Evolutionary conservation across 495 filamentous ascomycete genomes (phyloP).

Genomic region (Penicillium canariense): DNA sequence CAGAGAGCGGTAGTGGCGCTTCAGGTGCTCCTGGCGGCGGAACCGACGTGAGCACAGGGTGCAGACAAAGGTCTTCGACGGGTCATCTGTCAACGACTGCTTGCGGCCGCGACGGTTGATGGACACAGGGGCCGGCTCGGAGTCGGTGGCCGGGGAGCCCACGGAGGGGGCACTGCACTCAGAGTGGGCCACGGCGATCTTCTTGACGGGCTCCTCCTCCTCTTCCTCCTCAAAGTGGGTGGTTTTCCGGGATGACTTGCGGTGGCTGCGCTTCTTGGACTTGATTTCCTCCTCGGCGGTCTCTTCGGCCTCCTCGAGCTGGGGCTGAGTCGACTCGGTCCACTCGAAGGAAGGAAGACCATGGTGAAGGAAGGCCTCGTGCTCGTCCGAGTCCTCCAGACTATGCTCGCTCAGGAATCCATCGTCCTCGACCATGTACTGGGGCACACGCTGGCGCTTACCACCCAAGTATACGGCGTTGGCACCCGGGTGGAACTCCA

Average conservation of each 20-base stretch:
- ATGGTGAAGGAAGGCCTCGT: slow-evolving; percentile 54
- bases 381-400: slow-evolving; percentile 73
- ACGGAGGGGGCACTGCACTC: slow-evolving; percentile 16
- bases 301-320: slow-evolving; percentile 25
- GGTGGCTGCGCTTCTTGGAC: slow-evolving; percentile 59
- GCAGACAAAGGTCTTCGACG: slow-evolving; percentile 97
- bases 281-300: slow-evolving; percentile 43
- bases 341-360: slow-evolving; percentile 43
- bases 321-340: slow-evolving; percentile 30
- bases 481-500: slow-evolving; percentile 60
- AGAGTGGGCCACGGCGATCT: slow-evolving; percentile 10
- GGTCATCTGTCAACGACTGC: slow-evolving; percentile 97
- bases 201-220: slow-evolving; percentile 31
- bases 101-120: slow-evolving; percentile 94
- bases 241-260: slow-evolving; percentile 50
- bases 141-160: slow-evolving; percentile 21
- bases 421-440: slow-evolving; percentile 68
- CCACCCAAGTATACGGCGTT: slow-evolving; percentile 64
- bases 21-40: slow-evolving; percentile 97
- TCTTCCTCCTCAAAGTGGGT: slow-evolving; percentile 31
- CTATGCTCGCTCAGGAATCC: slow-evolving; percentile 71
- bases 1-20: slow-evolving; percentile 97
- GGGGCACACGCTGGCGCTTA: slow-evolving; percentile 75
- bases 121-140: slow-evolving; percentile 55
- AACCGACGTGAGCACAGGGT: slow-evolving; percentile 94